phyloP scores from a whole-genome alignment of 139 green algal genomes.

The Chlamydomonas schloesseri region DNA sequence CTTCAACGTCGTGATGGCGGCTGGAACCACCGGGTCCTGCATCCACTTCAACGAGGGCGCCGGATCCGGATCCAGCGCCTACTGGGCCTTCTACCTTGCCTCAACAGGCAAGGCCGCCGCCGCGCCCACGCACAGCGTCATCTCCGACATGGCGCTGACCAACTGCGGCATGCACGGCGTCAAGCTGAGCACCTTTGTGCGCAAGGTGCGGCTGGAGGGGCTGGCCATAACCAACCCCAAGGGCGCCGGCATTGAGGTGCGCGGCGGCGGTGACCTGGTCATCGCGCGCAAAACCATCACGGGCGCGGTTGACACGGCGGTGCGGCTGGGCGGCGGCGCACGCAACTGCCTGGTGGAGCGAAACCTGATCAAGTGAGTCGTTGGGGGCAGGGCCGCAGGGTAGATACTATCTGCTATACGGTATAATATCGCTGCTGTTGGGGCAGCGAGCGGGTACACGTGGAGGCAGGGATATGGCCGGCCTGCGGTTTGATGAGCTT shows the following conservation, averaged over 20 bases:
- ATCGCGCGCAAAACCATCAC: conserved; percentile 3
- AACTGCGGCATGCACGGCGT: conserved; percentile 32
- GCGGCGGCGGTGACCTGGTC: conserved; percentile 15
- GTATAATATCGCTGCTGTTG: no score
- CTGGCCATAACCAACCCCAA: neutral
- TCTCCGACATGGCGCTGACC: conserved; percentile 1
- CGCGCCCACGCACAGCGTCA: no score
- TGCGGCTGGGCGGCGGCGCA: conserved; percentile 34
- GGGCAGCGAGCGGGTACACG: no score
- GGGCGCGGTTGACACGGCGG: neutral
- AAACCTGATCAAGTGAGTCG: conserved; percentile 21
- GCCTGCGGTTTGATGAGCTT: no score
- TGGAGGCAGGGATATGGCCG: no score
- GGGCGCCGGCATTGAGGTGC: conserved; percentile 9
- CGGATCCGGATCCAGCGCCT: conserved; percentile 5
- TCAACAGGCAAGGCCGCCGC: neutral
- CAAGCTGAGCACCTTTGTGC: conserved; percentile 44
- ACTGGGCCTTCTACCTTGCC: conserved; percentile 25
- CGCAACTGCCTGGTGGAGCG: conserved; percentile 24
- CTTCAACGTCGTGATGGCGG: no score
- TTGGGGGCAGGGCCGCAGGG: no score
- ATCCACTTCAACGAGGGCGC: conserved; percentile 46
- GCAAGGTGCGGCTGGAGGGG: neutral
- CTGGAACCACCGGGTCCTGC: neutral
- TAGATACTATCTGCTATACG: no score